These are phyloP conservation scores for Lactarius hatsudake DNA, from an alignment of 768 basidiomycete species.

Conservation along the genomic window DNA sequence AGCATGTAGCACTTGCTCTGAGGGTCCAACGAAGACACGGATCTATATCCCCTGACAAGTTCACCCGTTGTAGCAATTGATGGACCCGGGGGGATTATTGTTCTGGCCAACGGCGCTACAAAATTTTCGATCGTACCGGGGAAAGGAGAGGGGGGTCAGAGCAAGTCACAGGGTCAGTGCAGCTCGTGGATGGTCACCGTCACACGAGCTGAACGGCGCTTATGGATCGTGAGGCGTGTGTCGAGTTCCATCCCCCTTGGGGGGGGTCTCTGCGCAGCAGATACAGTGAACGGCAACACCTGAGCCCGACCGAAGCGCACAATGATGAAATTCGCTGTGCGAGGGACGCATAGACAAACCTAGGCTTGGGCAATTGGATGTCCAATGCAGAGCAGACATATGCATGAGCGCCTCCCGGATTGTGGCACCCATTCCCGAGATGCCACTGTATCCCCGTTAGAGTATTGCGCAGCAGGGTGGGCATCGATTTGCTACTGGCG, in stretches of 20 bases:
- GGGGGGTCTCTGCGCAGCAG: neutral
- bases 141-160: neutral
- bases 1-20: neutral
- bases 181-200: neutral
- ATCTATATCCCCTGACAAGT: constrained; percentile 2
- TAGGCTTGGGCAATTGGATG: neutral
- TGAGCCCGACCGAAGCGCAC: neutral
- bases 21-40: neutral
- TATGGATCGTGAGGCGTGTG: neutral
- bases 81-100: neutral
- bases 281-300: neutral
- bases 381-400: neutral
- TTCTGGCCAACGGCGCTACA: neutral
- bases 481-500: neutral
- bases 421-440: neutral
- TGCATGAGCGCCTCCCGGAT: neutral
- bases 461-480: neutral
- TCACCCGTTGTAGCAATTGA: neutral
- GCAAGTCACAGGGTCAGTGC: constrained; percentile 5
- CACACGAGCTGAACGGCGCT: constrained; percentile 6
- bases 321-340: neutral
- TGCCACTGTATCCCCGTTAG: neutral
- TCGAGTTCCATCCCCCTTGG: neutral
- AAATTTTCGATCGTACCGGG: neutral
- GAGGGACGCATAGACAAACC: neutral